Base-by-base conservation (phyloP, 371 early-diverging fungal genomes). In the Apophysomyces sp. region DNA sequence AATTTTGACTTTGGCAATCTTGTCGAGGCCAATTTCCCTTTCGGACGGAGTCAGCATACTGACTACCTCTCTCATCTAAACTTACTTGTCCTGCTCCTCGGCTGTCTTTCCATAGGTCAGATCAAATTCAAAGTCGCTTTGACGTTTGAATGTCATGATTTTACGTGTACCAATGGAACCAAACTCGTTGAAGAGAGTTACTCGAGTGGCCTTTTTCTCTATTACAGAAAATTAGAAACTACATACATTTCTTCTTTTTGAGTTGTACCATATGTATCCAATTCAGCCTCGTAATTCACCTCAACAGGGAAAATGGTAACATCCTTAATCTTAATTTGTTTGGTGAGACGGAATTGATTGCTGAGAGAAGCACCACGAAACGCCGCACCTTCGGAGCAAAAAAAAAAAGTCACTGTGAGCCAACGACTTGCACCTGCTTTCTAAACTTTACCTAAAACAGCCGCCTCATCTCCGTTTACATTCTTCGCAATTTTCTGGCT, bases 381-480 rank as follows among this genome's bases (percentile, higher is more conserved):
- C 8, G 89, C 94, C 44, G 98, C 97, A 52, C 92, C 92, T 77
- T 29, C n/a, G n/a, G n/a, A n/a, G n/a, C n/a, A n/a, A n/a, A n/a
- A n/a, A n/a, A n/a, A 32, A 39, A 21, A 24, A 16, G 11, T 30
- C 12, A 61, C 6, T 30, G 52, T 26, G n/a, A 27, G 58, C 21
- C 2, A 53, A 1, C 6, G 8, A 40, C 8, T 21, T 18, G 21
- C n/a, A 0, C n/a, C 2, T 3, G 13, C 13, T 2, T 34, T 11
- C n/a, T 2, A 31, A 0, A 24, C 29, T n/a, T 58, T 41, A 58
- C 93, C 93, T 69, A 95, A 73, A n/a, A 94, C 98, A 36, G 93
- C 94, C 13, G 98, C 96, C 76, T 98, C 99, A 67, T 98, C 99
- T 30, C 85, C 92, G 67, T 98, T 96, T 27, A 98, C 89, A 62